Evolutionary conservation across 345 rosid genomes (phyloP).

Genomic region (Hibiscus mutabilis): DNA sequence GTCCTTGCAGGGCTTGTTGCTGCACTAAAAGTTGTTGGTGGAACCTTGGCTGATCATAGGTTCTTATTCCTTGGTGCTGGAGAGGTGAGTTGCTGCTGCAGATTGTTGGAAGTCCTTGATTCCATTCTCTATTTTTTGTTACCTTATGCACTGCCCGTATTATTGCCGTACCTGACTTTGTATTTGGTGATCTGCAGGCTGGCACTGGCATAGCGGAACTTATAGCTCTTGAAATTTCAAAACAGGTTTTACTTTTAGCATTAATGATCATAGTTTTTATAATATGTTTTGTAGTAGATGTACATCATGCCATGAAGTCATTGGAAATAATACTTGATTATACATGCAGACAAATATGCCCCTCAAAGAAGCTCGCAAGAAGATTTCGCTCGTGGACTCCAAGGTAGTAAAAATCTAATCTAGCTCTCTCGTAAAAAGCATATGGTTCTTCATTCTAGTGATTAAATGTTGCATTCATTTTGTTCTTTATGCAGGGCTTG

Average conservation of each 20-base stretch:
- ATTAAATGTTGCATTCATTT: constrained; percentile 8
- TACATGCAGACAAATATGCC: constrained; percentile 64
- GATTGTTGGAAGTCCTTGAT: neutral
- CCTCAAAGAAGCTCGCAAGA: constrained; percentile 73
- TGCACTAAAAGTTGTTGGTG: constrained; percentile 68
- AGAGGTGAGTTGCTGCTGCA: constrained; percentile 43
- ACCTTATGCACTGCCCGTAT: neutral
- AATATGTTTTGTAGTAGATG: neutral
- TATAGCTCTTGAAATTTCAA: constrained; percentile 88
- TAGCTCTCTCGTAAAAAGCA: constrained; percentile 1
- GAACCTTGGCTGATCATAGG: constrained; percentile 66
- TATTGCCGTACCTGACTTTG: neutral
- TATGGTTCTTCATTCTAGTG: neutral
- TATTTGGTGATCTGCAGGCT: constrained; percentile 49
- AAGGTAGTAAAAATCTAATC: constrained; percentile 43
- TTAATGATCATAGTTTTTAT: constrained; percentile 4
- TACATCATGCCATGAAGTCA: neutral
- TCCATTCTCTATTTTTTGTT: neutral
- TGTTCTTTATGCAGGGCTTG: constrained; percentile 55
- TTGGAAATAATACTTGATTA: constrained; percentile 2
- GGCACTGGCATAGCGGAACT: constrained; percentile 97
- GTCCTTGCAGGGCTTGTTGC: constrained; percentile 93
- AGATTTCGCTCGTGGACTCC: constrained; percentile 89
- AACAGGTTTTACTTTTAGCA: constrained; percentile 42
- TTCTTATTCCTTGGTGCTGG: constrained; percentile 98